A percentile compares a stretch with the other conserved stretches of the same genome.
These are phyloP conservation scores for Acanthamoeba culbertsoni DNA, from an alignment of 208 protist species.

Conservation along the genomic window DNA sequence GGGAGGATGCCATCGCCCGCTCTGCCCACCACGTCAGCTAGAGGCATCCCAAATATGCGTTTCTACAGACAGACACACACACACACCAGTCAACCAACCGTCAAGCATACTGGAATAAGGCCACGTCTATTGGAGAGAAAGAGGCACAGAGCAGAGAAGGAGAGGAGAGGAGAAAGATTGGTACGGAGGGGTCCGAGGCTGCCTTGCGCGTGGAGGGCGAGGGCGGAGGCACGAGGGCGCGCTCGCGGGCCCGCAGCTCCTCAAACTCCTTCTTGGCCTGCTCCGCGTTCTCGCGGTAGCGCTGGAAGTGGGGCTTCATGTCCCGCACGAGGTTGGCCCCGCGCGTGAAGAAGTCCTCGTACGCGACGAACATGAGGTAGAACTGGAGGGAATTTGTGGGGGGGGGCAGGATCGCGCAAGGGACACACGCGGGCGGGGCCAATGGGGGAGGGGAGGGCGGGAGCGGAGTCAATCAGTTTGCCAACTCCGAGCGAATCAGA, in stretches of 20 bases:
- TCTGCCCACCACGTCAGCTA: background rate
- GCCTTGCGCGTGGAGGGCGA: background rate
- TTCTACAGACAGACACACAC: background rate
- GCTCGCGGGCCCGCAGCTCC: background rate
- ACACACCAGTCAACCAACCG: too few species aligned
- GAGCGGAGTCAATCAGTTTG: too few species aligned
- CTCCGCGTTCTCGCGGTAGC: background rate
- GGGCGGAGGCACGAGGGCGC: background rate
- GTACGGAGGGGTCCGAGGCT: background rate
- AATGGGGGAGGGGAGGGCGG: too few species aligned
- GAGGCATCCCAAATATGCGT: background rate
- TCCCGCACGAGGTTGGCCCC: background rate
- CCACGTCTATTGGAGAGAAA: background rate
- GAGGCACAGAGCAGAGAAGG: background rate
- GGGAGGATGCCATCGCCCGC: background rate
- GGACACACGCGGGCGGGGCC: too few species aligned
- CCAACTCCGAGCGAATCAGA: too few species aligned
- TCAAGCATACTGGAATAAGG: background rate
- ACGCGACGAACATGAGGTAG: background rate
- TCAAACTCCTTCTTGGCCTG: background rate
- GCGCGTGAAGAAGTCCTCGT: slow-evolving; percentile 23
- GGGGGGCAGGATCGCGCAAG: too few species aligned
- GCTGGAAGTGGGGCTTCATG: background rate
- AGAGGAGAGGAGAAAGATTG: background rate
- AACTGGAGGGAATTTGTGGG: too few species aligned